Percentiles rank a stretch among this genome's conserved stretches.
These are phyloP conservation scores for Bromus sterilis DNA, from an alignment of 176 grass and related monocot genomes.

Conservation along the genomic window DNA sequence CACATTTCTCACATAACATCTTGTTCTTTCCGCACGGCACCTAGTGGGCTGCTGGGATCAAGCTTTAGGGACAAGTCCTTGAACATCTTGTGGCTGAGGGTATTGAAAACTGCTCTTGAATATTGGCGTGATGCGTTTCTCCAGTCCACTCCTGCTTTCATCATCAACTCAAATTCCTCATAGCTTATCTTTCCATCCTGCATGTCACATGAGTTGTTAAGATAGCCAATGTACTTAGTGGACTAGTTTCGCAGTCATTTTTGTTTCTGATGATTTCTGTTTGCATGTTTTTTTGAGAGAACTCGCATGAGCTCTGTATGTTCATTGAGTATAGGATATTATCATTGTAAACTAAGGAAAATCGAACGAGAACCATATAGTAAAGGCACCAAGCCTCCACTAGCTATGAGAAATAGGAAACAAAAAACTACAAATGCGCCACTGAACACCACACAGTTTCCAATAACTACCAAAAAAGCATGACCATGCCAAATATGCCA, in stretches of 20 bases:
- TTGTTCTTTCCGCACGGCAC: conserved; percentile 8
- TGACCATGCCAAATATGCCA: too few species aligned
- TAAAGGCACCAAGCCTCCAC: too few species aligned
- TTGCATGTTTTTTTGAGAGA: background rate
- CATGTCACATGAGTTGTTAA: background rate
- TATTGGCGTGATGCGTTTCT: conserved; percentile 70
- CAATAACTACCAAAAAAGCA: too few species aligned
- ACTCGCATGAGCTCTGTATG: background rate
- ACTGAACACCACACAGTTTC: too few species aligned
- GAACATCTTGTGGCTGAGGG: conserved; percentile 68
- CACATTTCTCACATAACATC: conserved; percentile 4
- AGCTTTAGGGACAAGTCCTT: conserved; percentile 47
- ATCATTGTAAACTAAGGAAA: background rate
- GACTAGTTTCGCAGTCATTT: background rate
- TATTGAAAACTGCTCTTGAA: conserved; percentile 53
- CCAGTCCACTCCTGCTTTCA: conserved; percentile 85
- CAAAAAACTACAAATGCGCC: too few species aligned
- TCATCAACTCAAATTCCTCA: conserved; percentile 84
- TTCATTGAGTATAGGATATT: background rate
- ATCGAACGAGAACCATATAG: background rate
- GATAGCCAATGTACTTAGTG: background rate
- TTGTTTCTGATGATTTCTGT: background rate
- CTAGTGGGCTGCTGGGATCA: background rate
- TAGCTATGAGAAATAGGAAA: too few species aligned
- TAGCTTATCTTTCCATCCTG: conserved; percentile 95